Conservation (phyloP, 495 filamentous ascomycete genomes). For the Pyronema omphalodes region DNA sequence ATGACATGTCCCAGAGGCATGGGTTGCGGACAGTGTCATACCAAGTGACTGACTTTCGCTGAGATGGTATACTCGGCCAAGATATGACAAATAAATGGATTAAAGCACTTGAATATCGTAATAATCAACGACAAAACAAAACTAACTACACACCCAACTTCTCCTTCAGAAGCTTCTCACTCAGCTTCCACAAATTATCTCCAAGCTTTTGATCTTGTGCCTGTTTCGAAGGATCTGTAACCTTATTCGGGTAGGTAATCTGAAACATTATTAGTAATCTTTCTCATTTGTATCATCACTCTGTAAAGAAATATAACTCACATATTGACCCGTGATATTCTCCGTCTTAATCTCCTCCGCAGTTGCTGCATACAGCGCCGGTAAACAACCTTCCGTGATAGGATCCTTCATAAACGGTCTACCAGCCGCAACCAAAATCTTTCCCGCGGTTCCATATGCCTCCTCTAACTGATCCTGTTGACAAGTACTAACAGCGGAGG, state of each 20-base stretch:
- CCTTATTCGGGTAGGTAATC: conserved; percentile 36
- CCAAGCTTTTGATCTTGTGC: conserved; percentile 26
- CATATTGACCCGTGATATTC: conserved; percentile 33
- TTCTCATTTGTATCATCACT: not conserved
- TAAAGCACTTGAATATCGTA: no score
- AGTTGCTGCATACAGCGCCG: conserved; percentile 33
- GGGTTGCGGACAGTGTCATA: no score
- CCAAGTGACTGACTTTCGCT: no score
- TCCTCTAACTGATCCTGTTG: conserved; percentile 36
- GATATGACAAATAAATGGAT: no score
- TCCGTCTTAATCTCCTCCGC: conserved; percentile 29
- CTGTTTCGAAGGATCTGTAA: conserved; percentile 28
- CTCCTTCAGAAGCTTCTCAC: conserved; percentile 25
- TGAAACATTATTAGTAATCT: conserved; percentile 3
- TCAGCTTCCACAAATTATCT: conserved; percentile 29
- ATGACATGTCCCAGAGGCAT: no score
- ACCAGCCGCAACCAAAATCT: conserved; percentile 25
- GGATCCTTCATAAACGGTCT: conserved; percentile 36
- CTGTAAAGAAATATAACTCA: conserved; percentile 11
- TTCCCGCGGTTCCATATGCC: conserved; percentile 32
- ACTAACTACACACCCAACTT: conserved; percentile 17
- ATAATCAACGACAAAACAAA: no score
- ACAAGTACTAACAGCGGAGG: conserved; percentile 32
- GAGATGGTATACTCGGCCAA: no score
- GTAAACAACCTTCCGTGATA: conserved; percentile 30